Conservation (phyloP, 768 basidiomycete genomes). For the Termitomyces sp. region DNA sequence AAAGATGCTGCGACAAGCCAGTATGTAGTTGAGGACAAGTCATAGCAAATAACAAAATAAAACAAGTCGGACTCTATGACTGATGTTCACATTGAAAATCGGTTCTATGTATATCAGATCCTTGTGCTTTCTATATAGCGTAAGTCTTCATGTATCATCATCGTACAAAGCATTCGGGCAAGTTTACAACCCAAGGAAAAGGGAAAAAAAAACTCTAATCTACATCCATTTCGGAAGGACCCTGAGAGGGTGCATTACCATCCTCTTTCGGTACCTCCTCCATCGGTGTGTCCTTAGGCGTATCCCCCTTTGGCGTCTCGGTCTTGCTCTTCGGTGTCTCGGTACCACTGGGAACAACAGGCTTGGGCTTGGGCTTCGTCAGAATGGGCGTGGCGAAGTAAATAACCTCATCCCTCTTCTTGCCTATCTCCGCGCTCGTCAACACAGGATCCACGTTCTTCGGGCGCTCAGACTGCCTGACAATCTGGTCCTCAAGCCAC, state of each 20-base stretch:
- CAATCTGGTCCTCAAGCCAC: conserved; percentile 93
- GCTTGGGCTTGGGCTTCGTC: conserved; percentile 89
- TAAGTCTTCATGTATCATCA: conserved; percentile 11
- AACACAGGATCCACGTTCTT: conserved; percentile 88
- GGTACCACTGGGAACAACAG: conserved; percentile 55
- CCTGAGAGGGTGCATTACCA: conserved; percentile 25
- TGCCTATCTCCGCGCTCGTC: conserved; percentile 74
- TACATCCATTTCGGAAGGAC: conserved; percentile 80
- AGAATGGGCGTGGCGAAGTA: conserved; percentile 89
- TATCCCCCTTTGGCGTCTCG: conserved; percentile 47
- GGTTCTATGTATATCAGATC: conserved; percentile 10
- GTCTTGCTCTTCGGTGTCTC: conserved; percentile 69
- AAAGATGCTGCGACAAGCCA: too few relatives aligned
- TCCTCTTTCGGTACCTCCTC: conserved; percentile 3
- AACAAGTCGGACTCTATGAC: not conserved
- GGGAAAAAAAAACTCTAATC: conserved; percentile 42
- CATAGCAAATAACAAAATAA: not conserved
- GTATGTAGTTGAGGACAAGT: not conserved
- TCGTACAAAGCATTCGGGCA: conserved; percentile 8
- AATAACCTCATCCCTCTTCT: conserved; percentile 90
- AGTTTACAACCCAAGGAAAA: not conserved
- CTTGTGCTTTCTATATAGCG: conserved; percentile 14
- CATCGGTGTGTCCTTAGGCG: conserved; percentile 23
- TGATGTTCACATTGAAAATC: not conserved
- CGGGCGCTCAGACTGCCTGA: conserved; percentile 78